Evolutionary conservation across 306 rosid species (phyloP), one percentile per base, ranked within the genome.

Genomic region (Vicia sativa): DNA sequence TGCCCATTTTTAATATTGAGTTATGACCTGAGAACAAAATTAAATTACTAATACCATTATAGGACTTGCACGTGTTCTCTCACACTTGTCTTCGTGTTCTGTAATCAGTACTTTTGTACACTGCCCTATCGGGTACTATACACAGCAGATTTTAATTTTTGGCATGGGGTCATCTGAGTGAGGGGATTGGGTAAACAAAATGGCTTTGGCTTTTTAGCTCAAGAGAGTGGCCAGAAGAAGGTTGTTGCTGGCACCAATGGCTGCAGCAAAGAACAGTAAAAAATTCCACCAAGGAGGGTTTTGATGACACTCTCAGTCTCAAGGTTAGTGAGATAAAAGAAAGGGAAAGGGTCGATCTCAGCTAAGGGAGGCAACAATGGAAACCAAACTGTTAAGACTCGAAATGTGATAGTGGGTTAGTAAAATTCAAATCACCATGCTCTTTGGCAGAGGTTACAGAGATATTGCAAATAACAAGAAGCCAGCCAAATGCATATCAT

Each of bases 401-500:
- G 11, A 11, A 41, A 3, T 41, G 13, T 41, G 45, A 41, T 10
- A 10, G 45, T 41, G 14, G 45, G 23, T 31, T 21, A 62, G 42
- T 44, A 44, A 68, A 61, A 55, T 54, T 10, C 62, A 68, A 73
- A 43, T 38, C 16, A 37, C 12, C 15, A 9, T 14, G 11, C 43
- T n/a, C 43, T 44, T 55, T 5, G 66, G 50, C 31, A 28, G 34
- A 70, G 57, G 50, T 16, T 31, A 42, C 35, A 38, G 57, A 29
- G 26, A 59, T 18, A 41, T 21, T 9, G 43, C 28, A 65, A 70
- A 52, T 12, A 60, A 35, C 60, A 55, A 74, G 11, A 44, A 66
- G 63, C 60, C 41, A 44, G 28, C n/a, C 2, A 73, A 56, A 39
- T 31, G 68, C 11, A 73, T 48, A 69, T 34, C 69, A 49, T 11